Evolutionary conservation across 2,329 filamentous ascomycete species (phyloP).

Genomic region (Colletotrichum navitas): DNA sequence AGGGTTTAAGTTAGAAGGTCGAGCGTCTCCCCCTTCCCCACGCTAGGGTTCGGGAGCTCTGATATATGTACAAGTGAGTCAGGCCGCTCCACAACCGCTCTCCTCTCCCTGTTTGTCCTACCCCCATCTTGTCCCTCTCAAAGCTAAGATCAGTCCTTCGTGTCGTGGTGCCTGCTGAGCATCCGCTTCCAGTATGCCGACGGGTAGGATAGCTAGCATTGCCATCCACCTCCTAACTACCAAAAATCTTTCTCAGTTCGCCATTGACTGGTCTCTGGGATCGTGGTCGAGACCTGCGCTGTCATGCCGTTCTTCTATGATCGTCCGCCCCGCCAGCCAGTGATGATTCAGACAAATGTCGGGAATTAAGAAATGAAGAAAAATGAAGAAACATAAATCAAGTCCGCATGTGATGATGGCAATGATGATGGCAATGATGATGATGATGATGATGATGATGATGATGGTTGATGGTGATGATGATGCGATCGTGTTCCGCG

Average conservation of each 20-base stretch:
- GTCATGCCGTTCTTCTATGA: slow-evolving; percentile 39
- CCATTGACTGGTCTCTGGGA: slow-evolving; percentile 30
- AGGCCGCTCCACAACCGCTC: slow-evolving; percentile 26
- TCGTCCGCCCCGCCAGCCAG: slow-evolving; percentile 34
- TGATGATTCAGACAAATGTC: slow-evolving; percentile 39
- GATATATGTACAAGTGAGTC: slow-evolving; percentile 40
- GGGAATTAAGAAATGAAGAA: slow-evolving; percentile 36
- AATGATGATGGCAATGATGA: slow-evolving; percentile 35
- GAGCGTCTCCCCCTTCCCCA: slow-evolving; percentile 17
- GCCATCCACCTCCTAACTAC: slow-evolving; percentile 12
- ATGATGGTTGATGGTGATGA: slow-evolving; percentile 23
- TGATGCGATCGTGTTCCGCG: slow-evolving; percentile 27
- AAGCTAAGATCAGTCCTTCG: slow-evolving; percentile 1
- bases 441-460: slow-evolving; percentile 28
- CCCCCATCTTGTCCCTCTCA: neutral
- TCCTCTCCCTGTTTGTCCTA: slow-evolving; percentile 21
- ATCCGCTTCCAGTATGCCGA: slow-evolving; percentile 15
- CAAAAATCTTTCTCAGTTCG: slow-evolving; percentile 24
- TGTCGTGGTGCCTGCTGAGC: slow-evolving; percentile 2
- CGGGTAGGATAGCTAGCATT: slow-evolving; percentile 4
- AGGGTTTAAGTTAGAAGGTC: slow-evolving; percentile 28
- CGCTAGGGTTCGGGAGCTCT: slow-evolving; percentile 18
- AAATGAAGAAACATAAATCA: slow-evolving; percentile 31
- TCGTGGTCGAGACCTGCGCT: slow-evolving; percentile 32
- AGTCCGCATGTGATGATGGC: slow-evolving; percentile 40